A percentile compares a stretch with the other conserved stretches of the same genome.
These are phyloP conservation scores for Talaromyces albobiverticillius DNA, from an alignment of 2,329 filamentous ascomycete genomes.

Conservation along the genomic window DNA sequence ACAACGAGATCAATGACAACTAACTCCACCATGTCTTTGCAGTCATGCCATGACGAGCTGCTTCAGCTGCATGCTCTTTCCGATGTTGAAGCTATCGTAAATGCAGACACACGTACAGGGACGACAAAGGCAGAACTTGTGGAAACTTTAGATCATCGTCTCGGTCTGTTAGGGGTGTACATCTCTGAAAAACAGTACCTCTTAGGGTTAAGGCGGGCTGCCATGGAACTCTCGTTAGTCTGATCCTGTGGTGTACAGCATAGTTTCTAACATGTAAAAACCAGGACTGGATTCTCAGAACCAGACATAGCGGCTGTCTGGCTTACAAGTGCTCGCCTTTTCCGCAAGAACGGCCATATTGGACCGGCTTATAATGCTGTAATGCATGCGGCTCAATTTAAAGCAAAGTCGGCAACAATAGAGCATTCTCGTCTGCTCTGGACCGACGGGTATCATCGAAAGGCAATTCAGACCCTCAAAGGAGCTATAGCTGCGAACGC, in stretches of 20 bases:
- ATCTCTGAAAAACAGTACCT: conserved; percentile 92
- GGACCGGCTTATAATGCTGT: conserved; percentile 92
- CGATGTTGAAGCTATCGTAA: conserved; percentile 76
- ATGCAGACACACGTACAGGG: conserved; percentile 34
- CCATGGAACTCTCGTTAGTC: conserved; percentile 68
- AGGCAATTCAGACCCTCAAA: conserved; percentile 88
- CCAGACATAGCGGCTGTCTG: conserved; percentile 25
- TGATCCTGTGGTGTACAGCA: neutral
- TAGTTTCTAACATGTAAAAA: neutral
- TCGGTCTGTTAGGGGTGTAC: conserved; percentile 87
- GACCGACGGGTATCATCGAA: conserved; percentile 88
- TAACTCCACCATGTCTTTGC: conserved; percentile 74
- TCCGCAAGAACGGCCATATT: conserved; percentile 53
- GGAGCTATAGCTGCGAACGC: conserved; percentile 78
- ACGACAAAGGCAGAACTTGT: conserved; percentile 35
- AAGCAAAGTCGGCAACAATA: conserved; percentile 83
- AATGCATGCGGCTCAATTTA: conserved; percentile 78
- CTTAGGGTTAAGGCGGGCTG: conserved; percentile 77
- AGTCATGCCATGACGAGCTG: conserved; percentile 79
- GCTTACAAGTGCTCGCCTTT: conserved; percentile 17
- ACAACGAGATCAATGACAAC: conserved; percentile 72
- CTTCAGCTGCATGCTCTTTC: conserved; percentile 82
- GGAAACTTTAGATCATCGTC: conserved; percentile 65
- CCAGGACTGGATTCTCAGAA: conserved; percentile 13
- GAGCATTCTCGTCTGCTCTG: conserved; percentile 91